Base-by-base conservation (phyloP, 2,329 filamentous ascomycete genomes). In the Aspergillus neotritici region DNA sequence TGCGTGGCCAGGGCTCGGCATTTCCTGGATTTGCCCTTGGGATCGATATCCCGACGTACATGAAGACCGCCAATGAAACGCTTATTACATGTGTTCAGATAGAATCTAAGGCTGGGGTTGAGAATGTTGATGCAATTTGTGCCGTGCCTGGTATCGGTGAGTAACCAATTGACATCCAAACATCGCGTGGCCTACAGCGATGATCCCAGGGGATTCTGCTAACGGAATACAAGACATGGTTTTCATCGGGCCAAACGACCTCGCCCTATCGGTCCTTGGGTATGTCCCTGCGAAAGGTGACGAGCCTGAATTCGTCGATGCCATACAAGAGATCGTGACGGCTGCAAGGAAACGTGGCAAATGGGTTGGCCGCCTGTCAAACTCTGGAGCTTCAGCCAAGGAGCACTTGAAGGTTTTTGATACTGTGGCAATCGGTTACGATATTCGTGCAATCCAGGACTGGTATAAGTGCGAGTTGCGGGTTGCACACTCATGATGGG, bases 331-430 rank as follows among this genome's bases (percentile, higher is more conserved):
- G 46, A 72, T 83, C 36, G 67, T 80, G 11, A 68, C 68, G 11
- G 81, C 82, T 3, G 75, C 78, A 3, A 70, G 72, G 41, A 74
- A 72, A 48, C 75, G 82, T 6, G 81, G 80, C 14, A 86, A 85
- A 66, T 84, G 83, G 67, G 75, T 75, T 9, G 83, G 78, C 2
- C 65, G 71, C 2, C 64, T 76, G 63, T 66, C 69, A 4, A 73
- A 73, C 46, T n/a, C n/a, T n/a, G n/a, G n/a, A n/a, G n/a, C n/a
- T n/a, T n/a, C n/a, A n/a, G n/a, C 64, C 7, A 74, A 73, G 60
- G 60, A 71, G 47, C 63, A 55, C 12, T 55, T 57, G 35, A 44
- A 59, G 15, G 54, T 41, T 11, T 74, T 65, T 51, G 72, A 75
- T 47, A 72, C 65, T 0, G 68, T 71, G 12, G 68, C 71, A 7